Evolutionary conservation across 768 basidiomycete species (phyloP).

Genomic region (Strobilomyces confusus): DNA sequence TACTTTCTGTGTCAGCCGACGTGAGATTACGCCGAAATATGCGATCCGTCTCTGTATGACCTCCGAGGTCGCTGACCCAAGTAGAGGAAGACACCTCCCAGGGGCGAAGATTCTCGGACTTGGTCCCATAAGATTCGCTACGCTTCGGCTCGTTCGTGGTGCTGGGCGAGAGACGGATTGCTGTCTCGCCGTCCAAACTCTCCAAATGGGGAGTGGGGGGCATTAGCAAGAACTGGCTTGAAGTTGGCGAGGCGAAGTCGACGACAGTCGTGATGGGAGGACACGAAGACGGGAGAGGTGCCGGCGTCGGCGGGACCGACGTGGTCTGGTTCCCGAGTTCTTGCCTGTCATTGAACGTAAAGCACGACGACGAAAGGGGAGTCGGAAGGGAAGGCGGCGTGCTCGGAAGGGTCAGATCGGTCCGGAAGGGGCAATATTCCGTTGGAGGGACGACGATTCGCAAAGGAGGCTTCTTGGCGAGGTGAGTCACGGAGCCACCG

Average conservation of each 20-base stretch:
- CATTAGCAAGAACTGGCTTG: constrained; percentile 27
- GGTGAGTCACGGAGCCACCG: constrained; percentile 9
- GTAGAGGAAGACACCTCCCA: constrained; percentile 24
- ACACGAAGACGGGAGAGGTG: constrained; percentile 3
- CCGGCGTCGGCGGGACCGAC: constrained; percentile 9
- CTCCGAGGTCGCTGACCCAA: constrained; percentile 32
- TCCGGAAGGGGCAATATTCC: constrained; percentile 33
- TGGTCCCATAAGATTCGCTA: constrained; percentile 7
- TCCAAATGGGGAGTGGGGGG: constrained; percentile 20
- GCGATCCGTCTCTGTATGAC: constrained; percentile 30
- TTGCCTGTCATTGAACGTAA: constrained; percentile 18
- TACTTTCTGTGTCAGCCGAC: constrained; percentile 15
- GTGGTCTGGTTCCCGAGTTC: constrained; percentile 7
- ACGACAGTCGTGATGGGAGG: constrained; percentile 6
- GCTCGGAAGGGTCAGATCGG: constrained; percentile 29
- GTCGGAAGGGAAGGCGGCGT: constrained; percentile 25
- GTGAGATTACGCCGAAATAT: constrained; percentile 25
- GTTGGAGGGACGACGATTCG: constrained; percentile 32
- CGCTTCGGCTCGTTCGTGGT: constrained; percentile 1
- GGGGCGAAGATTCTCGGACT: constrained; percentile 15
- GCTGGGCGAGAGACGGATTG: constrained; percentile 6
- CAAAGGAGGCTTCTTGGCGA: constrained; percentile 17
- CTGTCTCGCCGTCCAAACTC: constrained; percentile 6
- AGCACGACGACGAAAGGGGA: constrained; percentile 27
- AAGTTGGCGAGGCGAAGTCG: constrained; percentile 24